A percentile compares a stretch with the other conserved stretches of the same genome.
Evolutionary conservation across 2,329 filamentous ascomycete species (phyloP).

Genomic region (Podosphaera fusca): DNA sequence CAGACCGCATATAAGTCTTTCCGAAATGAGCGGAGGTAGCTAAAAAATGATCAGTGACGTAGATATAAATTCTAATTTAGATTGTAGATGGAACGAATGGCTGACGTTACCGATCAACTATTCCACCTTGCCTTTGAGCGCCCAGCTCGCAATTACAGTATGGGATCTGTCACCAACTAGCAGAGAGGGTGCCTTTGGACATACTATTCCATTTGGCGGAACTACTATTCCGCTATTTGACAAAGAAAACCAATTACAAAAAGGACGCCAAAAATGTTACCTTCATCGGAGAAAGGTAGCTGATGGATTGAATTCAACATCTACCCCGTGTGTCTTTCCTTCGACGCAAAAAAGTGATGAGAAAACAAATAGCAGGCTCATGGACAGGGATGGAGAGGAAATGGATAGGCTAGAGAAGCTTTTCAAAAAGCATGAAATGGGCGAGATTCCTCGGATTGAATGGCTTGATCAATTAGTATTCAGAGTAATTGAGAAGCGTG

Average conservation of each 20-base stretch:
- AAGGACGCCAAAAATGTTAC: conserved; percentile 77
- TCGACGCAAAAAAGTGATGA: conserved; percentile 27
- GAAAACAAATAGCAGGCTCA: conserved; percentile 20
- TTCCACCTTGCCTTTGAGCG: conserved; percentile 55
- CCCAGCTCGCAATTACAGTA: conserved; percentile 73
- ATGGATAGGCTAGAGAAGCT: conserved; percentile 71
- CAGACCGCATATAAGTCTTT: conserved; percentile 90
- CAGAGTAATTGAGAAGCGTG: conserved; percentile 61
- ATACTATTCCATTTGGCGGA: conserved; percentile 78
- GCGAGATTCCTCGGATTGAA: conserved; percentile 74
- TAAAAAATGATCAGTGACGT: neutral
- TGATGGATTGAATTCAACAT: conserved; percentile 61
- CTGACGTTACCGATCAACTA: conserved; percentile 69
- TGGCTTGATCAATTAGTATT: conserved; percentile 95
- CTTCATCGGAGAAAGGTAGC: conserved; percentile 63
- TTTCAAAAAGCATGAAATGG: conserved; percentile 97
- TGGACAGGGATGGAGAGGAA: conserved; percentile 51
- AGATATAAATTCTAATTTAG: conserved; percentile 5
- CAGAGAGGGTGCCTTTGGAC: conserved; percentile 42
- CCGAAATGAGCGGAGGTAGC: conserved; percentile 41
- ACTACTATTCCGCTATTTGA: conserved; percentile 89
- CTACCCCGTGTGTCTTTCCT: conserved; percentile 47
- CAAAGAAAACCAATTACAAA: conserved; percentile 70
- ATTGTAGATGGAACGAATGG: conserved; percentile 87
- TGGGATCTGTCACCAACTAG: conserved; percentile 83